Base-by-base conservation (phyloP, 2,329 filamentous ascomycete species). In the Chalara sp. region DNA sequence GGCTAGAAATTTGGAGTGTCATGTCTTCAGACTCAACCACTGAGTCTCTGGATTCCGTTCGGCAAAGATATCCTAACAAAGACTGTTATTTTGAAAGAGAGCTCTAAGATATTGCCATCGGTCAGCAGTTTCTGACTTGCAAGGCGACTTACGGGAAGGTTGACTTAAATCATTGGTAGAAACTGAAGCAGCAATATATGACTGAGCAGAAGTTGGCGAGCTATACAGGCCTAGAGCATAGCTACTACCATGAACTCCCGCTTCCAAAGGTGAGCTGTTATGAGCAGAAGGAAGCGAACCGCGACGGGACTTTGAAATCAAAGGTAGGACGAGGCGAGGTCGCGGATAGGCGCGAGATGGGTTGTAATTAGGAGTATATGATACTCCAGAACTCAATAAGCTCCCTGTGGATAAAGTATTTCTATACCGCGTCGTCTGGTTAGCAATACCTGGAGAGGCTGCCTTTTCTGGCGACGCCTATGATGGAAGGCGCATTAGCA, bases 181-280 rank as follows among this genome's bases (percentile, higher is more conserved):
- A n/a, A 46, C 51, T 35, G 56, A 60, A n/a, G 51, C 55, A 32
- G 58, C 57, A 6, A 60, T 46, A 6, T 32, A 32, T 10, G 56
- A 58, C 32, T 48, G 54, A 33, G 56, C 58, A 41, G 56, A 50
- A n/a, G 58, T 60, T 47, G 58, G 55, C 28, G 47, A 35, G 43
- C 56, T 56, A 13, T 56, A 52, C 12, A 57, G 47, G 11, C 21
- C 21, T 21, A 21, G 21, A 21, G 21, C 21, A 21, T 21, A 21
- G 21, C 21, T 21, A 21, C 21, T 21, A 3, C 21, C 21, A 21
- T 21, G 21, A 21, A 21, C 21, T 21, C 21, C 21, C 3, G 48
- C 40, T n/a, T 52, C 46, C 10, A 32, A 12, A 10, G 6, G 43
- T 30, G 32, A 47, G 33, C 43, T 44, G 28, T 44, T 49, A 10